Conservation (phyloP, 257 asterid species). For the Capsicum rhomboideum region DNA sequence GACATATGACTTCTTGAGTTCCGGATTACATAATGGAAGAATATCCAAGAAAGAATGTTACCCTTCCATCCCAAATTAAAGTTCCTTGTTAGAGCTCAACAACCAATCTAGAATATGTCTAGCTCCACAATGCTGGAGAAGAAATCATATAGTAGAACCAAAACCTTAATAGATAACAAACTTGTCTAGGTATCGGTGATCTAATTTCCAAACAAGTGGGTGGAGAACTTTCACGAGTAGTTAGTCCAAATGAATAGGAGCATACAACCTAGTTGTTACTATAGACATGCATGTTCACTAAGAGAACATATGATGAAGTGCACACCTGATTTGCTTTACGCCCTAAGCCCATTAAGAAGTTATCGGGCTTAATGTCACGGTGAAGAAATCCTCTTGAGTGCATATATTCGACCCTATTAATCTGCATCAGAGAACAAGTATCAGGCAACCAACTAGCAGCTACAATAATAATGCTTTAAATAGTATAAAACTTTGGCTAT, state of each 20-base stretch:
- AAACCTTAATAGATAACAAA: neutral
- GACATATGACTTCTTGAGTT: neutral
- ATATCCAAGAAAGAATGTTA: neutral
- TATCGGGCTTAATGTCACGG: conserved; percentile 93
- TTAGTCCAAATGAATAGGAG: neutral
- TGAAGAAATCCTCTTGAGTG: conserved; percentile 90
- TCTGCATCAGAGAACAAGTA: conserved; percentile 24
- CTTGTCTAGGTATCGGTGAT: neutral
- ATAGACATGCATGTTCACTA: neutral
- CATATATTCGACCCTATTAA: conserved; percentile 83
- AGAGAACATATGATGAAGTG: neutral
- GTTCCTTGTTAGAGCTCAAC: neutral
- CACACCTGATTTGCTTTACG: conserved; percentile 91
- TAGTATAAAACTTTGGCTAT: conserved; percentile 11
- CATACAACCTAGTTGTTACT: neutral
- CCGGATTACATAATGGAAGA: neutral
- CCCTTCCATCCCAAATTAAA: neutral
- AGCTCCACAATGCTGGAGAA: neutral
- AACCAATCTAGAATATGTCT: neutral
- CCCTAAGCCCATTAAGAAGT: conserved; percentile 90
- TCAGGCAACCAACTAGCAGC: neutral
- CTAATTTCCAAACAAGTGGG: neutral
- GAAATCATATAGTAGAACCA: neutral
- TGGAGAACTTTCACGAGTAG: neutral
- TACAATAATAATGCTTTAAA: neutral